Base-by-base conservation (phyloP, 140 eudicot genomes). In the Ambrosia hybrid region DNA sequence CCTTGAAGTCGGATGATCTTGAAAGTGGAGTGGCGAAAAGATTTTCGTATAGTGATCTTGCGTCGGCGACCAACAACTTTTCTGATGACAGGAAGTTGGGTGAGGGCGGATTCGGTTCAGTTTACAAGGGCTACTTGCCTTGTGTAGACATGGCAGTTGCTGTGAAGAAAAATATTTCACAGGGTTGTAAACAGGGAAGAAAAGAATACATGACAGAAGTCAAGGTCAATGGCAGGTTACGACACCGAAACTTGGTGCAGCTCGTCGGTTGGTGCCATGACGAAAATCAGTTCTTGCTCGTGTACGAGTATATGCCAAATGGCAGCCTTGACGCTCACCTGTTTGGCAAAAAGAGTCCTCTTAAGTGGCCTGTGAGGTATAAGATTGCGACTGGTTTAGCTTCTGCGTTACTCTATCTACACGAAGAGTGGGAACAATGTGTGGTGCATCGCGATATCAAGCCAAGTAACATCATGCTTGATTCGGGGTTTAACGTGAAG, bases 231-330 rank as follows among this genome's bases (percentile, higher is more conserved):
- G 80, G 89, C 75, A 48, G 76, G 45, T 76, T 87, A 83, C 67
- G 89, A 37, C 89, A 87, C 64, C 76, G 82, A 61, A 87, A 87
- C 62, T 64, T 86, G 79, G 92, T 86, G 15, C 92, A 81, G 53
- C 83, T 86, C 13, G 61, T 83, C 4, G 92, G 88, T 15, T 87
- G 92, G 89, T 87, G 85, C 67, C 87, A 84, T n/a, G 89, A 87
- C 4, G 72, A 74, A 16, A 59, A 78, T 8, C 86, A 81, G 14
- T 79, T 83, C 66, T 58, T 87, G 70, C 85, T 87, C n/a, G 87
- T 84, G 9, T 87, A 87, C 4, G 92, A 87, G 76, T 81, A 61
- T 77, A 60, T 87, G 85, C 87, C 87, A 1, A 84, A 84, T 46
- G 87, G 87, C 0, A 87, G 89, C 77, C 81, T 87, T 3, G 87